Evolutionary conservation across 176 grass and related monocot genomes (phyloP).

Genomic region (Ensete glaucum): DNA sequence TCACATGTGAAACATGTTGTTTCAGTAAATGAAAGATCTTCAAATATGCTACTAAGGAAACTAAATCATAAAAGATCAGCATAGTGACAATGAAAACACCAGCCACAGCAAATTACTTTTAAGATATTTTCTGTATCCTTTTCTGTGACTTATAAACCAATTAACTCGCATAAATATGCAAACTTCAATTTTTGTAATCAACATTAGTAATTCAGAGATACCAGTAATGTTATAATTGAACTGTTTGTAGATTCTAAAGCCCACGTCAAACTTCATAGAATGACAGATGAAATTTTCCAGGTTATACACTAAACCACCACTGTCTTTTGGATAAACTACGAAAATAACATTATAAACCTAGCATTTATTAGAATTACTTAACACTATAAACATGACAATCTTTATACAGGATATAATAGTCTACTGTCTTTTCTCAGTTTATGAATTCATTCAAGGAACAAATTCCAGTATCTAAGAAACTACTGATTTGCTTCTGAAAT

Average conservation of each 20-base stretch:
- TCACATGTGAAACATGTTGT: not conserved
- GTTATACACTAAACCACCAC: not conserved
- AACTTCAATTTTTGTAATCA: not conserved
- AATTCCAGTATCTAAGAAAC: not conserved
- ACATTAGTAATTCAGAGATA: not conserved
- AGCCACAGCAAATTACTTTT: not conserved
- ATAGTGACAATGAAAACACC: not conserved
- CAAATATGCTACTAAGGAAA: not conserved
- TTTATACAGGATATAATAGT: not conserved
- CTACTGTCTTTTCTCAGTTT: too few species aligned
- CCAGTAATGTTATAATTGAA: too few species aligned
- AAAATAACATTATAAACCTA: not conserved
- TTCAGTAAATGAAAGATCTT: not conserved
- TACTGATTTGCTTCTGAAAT: not conserved
- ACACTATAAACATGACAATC: not conserved
- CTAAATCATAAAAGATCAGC: constrained; percentile 1
- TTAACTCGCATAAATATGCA: not conserved
- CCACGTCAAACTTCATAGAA: not conserved
- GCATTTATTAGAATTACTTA: not conserved
- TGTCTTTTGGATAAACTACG: not conserved
- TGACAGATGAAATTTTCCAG: not conserved
- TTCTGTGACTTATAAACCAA: not conserved
- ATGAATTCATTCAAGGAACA: not conserved
- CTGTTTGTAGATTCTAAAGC: not conserved
- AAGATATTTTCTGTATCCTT: not conserved